These are phyloP conservation scores for Elymus sibiricus DNA, from an alignment of 176 grass and related monocot species.

Conservation along the genomic window DNA sequence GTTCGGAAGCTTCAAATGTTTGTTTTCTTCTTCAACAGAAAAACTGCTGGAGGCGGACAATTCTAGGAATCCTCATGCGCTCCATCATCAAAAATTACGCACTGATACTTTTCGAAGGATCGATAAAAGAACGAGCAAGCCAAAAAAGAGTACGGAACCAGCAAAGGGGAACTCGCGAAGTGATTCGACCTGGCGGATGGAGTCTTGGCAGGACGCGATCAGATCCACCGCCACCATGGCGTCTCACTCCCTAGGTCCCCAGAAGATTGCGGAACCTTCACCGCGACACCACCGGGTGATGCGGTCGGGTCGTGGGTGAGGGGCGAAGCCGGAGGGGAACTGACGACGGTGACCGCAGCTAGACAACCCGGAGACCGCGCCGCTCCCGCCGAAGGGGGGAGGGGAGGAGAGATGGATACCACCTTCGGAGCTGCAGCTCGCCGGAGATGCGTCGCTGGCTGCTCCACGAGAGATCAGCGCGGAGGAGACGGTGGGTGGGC, in stretches of 20 bases:
- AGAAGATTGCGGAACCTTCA: not conserved
- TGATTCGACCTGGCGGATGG: conserved; percentile 69
- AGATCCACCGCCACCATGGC: conserved; percentile 83
- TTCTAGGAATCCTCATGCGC: not conserved
- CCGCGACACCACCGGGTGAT: not conserved
- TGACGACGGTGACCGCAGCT: not conserved
- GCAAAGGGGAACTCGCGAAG: not conserved
- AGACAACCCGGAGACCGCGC: not conserved
- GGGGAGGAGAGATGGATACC: not conserved
- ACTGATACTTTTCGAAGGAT: too few species aligned
- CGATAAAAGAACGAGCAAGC: not conserved
- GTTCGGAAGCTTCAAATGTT: not conserved
- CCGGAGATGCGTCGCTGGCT: conserved; percentile 8
- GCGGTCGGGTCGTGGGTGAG: not conserved
- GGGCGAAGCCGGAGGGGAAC: not conserved
- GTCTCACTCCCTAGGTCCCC: not conserved
- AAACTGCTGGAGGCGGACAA: not conserved
- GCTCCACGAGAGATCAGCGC: not conserved
- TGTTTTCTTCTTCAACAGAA: not conserved
- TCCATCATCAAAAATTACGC: not conserved
- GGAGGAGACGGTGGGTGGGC: not conserved
- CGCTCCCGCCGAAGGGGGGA: not conserved
- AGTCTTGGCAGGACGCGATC: conserved; percentile 68
- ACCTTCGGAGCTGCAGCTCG: not conserved
- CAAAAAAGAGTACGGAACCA: not conserved